Base-by-base conservation (phyloP, 2,329 filamentous ascomycete genomes). In the Phaeosphaeriaceae sp. region DNA sequence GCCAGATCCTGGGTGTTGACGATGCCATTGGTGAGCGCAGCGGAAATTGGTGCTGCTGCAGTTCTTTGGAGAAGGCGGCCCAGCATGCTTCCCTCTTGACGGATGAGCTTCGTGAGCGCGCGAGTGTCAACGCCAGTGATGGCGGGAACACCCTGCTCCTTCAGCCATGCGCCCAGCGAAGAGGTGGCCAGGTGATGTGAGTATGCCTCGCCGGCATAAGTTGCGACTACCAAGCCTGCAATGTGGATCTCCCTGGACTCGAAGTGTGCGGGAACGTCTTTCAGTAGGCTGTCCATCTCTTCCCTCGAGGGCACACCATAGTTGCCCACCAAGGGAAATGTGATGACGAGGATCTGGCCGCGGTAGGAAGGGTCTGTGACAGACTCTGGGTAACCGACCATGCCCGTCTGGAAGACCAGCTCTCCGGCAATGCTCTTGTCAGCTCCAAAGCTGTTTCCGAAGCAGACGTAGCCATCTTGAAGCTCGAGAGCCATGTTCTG, bases 331-430 rank as follows among this genome's bases (percentile, higher is more conserved):
- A 98, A 85, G 59, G 94, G 95, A 79, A 97, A 97, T 54, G 94
- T 99, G 74, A 98, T 89, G 80, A 98, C 94, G 70, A 99, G 86
- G 71, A 99, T 97, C 83, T 99, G 94, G 63, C 92, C 92, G 51
- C 91, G 90, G 81, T 95, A 94, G 51, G 92, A 94, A 67, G 92
- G 92, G 76, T 95, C 92, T 61, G 92, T 94, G 71, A 95, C 86
- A 49, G 91, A 96, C 84, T 99, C 95, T 44, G 95, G 94, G 79
- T 99, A 99, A 75, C 95, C 95, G 71, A 98, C 95, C 94, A 98
- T 97, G 80, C 95, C 95, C 58, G 95, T 99, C 86, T 98, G 94
- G 84, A 99, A 99, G 81, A 99, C 95, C 78, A 99, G 86, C 85
- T 99, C 95, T 79, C 95, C 95, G 67, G 94, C 91, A 74, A 96